Conservation (phyloP, 352 stramenopile species). For the Phytophthora gonapodyides region DNA sequence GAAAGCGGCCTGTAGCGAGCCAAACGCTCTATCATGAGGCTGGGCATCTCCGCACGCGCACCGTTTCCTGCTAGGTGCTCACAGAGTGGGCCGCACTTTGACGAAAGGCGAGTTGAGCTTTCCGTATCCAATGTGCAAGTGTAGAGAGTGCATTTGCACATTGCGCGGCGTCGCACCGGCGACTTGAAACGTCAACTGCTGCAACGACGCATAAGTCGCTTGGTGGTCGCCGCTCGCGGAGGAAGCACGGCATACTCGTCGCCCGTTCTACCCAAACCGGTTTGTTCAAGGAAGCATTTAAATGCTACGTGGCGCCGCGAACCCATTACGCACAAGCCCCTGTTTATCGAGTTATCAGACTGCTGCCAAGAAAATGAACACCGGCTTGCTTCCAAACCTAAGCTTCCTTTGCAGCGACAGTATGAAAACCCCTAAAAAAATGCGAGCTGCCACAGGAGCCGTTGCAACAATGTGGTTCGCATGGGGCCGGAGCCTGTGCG, state of each 20-base stretch:
- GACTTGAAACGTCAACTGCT: conserved; percentile 24
- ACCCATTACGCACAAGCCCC: conserved; percentile 27
- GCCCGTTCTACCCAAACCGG: conserved; percentile 6
- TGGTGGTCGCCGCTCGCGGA: conserved; percentile 11
- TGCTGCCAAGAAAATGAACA: conserved; percentile 6
- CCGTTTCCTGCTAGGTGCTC: conserved; percentile 2
- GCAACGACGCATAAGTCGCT: conserved; percentile 16
- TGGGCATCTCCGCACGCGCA: conserved; percentile 18
- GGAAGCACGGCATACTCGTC: not conserved
- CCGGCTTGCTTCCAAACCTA: not conserved
- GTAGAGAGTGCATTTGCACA: conserved; percentile 8
- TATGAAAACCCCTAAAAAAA: conserved; percentile 3
- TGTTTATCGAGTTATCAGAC: conserved; percentile 26
- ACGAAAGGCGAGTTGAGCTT: conserved; percentile 7
- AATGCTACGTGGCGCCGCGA: conserved; percentile 32
- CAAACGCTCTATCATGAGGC: conserved; percentile 5
- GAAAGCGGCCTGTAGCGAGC: conserved; percentile 6
- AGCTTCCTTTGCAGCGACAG: not conserved
- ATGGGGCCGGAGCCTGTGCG: conserved; percentile 17
- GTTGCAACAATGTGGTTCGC: conserved; percentile 1
- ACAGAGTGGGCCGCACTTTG: conserved; percentile 12
- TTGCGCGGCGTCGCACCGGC: not conserved
- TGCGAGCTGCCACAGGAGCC: conserved; percentile 3
- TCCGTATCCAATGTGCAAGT: conserved; percentile 20
- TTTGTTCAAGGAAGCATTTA: conserved; percentile 14